Evolutionary conservation across 2,329 filamentous ascomycete genomes (phyloP), one percentile per base, ranked within the genome.

Genomic region (Calonectria naviculata): DNA sequence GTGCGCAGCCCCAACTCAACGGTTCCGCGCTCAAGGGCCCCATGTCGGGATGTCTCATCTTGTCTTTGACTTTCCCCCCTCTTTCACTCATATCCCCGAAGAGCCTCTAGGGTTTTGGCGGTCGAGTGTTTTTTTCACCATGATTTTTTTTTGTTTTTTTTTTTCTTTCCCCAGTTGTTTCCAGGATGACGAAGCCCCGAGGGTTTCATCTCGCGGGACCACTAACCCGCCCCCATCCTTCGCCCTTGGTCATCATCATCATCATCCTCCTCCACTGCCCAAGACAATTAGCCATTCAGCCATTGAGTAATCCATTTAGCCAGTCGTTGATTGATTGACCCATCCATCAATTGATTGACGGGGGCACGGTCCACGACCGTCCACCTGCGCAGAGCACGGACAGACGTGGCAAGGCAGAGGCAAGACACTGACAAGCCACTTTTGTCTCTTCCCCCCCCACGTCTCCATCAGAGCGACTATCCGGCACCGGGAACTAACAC

Each of bases 1-100:
- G 42, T 67, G 71, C 71, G 65, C 46, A 68, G 66, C 61, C 46
- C 64, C 62, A 67, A 56, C 67, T 71, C 61, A 61, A 68, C 65
- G 65, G 68, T 70, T 70, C 62, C 67, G 67, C 67, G 58, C 29
- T 56, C 52, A 38, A 44, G 44, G 47, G 47, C 36, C 46, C 65
- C 38, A 47, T 60, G 41, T 67, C 65, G 54, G 41, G 21, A 26
- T 61, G 65, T 61, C 65, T 47, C 52, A 41, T 60, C 65, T 67
- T 49, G 52, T 41, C 67, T 49, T 60, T 65, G 41, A 31, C 38
- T 68, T 47, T 29, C 7, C 38, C 42, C 49, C 28, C 52, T 38
- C 34, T 58, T 36, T 38, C 52, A 38, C 34, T 58, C 52, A 58
- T 58, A 58, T 58, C 52, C 52, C 52, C 52, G 52, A 58, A 58